Evolutionary conservation across 2,329 filamentous ascomycete species (phyloP).

Genomic region (Nigrospora osmanthi): DNA sequence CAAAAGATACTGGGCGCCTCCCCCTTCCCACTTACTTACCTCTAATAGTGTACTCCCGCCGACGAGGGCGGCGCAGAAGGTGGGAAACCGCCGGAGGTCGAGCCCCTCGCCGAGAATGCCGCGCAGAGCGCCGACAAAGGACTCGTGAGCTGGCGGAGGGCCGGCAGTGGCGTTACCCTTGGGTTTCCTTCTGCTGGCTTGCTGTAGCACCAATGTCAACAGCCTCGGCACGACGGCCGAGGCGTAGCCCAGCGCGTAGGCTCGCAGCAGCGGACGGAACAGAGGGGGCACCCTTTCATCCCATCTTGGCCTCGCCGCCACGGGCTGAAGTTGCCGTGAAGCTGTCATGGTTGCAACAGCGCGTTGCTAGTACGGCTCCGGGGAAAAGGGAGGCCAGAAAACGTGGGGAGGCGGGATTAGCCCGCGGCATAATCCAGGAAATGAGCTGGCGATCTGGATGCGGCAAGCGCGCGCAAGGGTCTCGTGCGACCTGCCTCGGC

Average conservation of each 20-base stretch:
- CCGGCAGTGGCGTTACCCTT: slow-evolving; percentile 16
- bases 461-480: no score
- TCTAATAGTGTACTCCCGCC: slow-evolving; percentile 56
- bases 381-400: no score
- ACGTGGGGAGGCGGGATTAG: no score
- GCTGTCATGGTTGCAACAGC: slow-evolving; percentile 16
- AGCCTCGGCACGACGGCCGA: slow-evolving; percentile 50
- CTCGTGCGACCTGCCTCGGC: no score
- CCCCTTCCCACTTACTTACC: slow-evolving; percentile 31
- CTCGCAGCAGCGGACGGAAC: slow-evolving; percentile 48
- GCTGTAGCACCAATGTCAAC: slow-evolving; percentile 44
- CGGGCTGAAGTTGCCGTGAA: slow-evolving; percentile 9
- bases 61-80: slow-evolving; percentile 53
- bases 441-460: no score
- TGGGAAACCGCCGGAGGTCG: slow-evolving; percentile 48
- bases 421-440: no score
- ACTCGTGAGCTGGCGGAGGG: slow-evolving; percentile 13
- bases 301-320: slow-evolving; percentile 12
- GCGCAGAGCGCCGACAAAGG: slow-evolving; percentile 22
- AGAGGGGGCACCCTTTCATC: slow-evolving; percentile 34
- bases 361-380: no score
- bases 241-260: slow-evolving; percentile 53
- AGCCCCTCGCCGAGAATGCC: slow-evolving; percentile 42
- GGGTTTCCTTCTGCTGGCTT: slow-evolving; percentile 29
- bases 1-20: neutral